Percentiles rank a stretch among this genome's conserved stretches.
Evolutionary conservation across 192 early-diverging fungal genomes (phyloP).

Genomic region (Umbelopsis ramanniana): DNA sequence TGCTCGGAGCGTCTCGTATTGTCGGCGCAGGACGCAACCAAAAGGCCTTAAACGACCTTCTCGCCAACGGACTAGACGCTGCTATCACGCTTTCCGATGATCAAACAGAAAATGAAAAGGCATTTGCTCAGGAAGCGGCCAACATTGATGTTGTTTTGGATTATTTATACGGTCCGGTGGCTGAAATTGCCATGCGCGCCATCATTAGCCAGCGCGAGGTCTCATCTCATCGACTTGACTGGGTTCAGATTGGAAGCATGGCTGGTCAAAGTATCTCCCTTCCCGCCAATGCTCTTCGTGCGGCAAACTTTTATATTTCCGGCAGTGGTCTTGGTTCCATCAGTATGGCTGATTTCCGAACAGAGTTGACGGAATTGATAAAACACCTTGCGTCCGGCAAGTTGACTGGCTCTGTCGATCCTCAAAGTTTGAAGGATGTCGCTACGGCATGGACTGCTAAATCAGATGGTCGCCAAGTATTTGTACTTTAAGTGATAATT

Average conservation of each 20-base stretch:
- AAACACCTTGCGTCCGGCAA: background rate
- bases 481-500: background rate
- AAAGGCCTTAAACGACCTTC: background rate
- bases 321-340: slow-evolving; percentile 26
- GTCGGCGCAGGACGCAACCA: slow-evolving; percentile 24
- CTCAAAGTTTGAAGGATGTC: background rate
- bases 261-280: slow-evolving; percentile 9
- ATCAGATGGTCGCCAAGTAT: slow-evolving; percentile 11
- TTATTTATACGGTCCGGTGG: slow-evolving; percentile 10
- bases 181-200: slow-evolving; percentile 12
- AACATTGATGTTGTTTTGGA: slow-evolving; percentile 23
- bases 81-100: slow-evolving; percentile 13
- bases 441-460: background rate
- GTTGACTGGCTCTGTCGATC: background rate
- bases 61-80: background rate
- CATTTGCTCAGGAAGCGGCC: background rate
- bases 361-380: slow-evolving; percentile 5
- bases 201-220: background rate
- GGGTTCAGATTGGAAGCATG: slow-evolving; percentile 24
- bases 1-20: slow-evolving; percentile 23
- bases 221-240: slow-evolving; percentile 17
- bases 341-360: background rate
- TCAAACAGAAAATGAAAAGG: background rate
- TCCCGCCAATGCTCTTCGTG: background rate
- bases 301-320: slow-evolving; percentile 16